These are phyloP conservation scores for Kodamaea laetipori DNA, from an alignment of 805 yeast species.

Conservation along the genomic window DNA sequence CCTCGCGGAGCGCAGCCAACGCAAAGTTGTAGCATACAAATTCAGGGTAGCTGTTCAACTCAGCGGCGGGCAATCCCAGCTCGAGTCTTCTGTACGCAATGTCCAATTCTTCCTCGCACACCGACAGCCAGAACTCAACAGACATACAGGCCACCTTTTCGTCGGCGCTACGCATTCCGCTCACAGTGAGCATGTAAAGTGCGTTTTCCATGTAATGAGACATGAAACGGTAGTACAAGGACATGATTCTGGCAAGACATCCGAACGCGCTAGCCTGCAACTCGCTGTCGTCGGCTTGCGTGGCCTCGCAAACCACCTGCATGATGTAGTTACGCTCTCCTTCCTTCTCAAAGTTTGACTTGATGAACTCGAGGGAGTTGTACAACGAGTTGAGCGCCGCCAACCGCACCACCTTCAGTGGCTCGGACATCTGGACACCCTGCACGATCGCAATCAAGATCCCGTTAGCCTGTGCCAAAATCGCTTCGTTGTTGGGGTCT, in stretches of 20 bases:
- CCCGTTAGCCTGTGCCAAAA: conserved; percentile 84
- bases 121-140: conserved; percentile 98
- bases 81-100: conserved; percentile 70
- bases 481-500: conserved; percentile 76
- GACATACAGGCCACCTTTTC: conserved; percentile 97
- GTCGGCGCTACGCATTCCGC: conserved; percentile 84
- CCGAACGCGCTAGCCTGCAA: conserved; percentile 95
- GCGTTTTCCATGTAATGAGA: conserved; percentile 97
- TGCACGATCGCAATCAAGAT: conserved; percentile 94
- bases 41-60: conserved; percentile 37
- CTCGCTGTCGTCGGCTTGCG: conserved; percentile 82
- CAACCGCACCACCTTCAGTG: conserved; percentile 71
- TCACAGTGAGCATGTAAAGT: conserved; percentile 80
- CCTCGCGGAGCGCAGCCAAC: conserved; percentile 76
- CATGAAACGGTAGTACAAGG: conserved; percentile 86
- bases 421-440: conserved; percentile 87
- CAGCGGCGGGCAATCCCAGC: conserved; percentile 45
- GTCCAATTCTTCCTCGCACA: conserved; percentile 96
- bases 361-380: conserved; percentile 86
- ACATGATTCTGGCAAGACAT: conserved; percentile 89
- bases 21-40: conserved; percentile 78
- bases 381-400: conserved; percentile 92
- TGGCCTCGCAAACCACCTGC: conserved; percentile 99
- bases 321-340: conserved; percentile 95
- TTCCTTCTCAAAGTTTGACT: conserved; percentile 84